A percentile compares a stretch with the other conserved stretches of the same genome.
Conservation (phyloP, 495 filamentous ascomycete species). For the Hypomontagnella submonticulosa region DNA sequence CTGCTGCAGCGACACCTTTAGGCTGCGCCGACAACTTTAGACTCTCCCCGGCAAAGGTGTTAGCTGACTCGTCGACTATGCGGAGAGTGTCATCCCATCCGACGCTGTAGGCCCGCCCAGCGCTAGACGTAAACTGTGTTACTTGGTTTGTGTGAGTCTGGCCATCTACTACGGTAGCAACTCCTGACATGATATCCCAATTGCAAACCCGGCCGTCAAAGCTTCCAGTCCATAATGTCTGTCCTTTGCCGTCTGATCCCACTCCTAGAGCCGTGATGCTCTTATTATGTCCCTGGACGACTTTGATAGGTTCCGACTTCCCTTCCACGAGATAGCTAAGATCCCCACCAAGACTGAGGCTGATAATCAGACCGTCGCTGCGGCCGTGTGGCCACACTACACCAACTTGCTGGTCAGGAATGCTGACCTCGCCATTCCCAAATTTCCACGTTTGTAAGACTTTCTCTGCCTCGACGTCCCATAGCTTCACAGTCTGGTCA, state of each 20-base stretch:
- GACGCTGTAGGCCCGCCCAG: conserved; percentile 78
- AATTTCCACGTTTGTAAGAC: conserved; percentile 84
- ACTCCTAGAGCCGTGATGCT: conserved; percentile 80
- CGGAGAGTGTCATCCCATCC: conserved; percentile 96
- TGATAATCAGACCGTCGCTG: conserved; percentile 87
- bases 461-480: conserved; percentile 85
- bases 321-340: conserved; percentile 87
- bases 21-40: conserved; percentile 63
- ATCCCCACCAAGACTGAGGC: conserved; percentile 85
- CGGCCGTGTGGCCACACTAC: conserved; percentile 90
- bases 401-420: conserved; percentile 91
- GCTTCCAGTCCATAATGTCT: conserved; percentile 86
- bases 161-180: conserved; percentile 76
- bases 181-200: conserved; percentile 80
- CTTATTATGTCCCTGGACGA: conserved; percentile 94
- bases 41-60: conserved; percentile 60
- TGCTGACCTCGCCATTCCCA: conserved; percentile 82
- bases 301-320: conserved; percentile 70
- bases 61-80: conserved; percentile 69
- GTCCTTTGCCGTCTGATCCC: conserved; percentile 56
- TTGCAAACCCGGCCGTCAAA: conserved; percentile 86
- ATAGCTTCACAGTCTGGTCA: conserved; percentile 89
- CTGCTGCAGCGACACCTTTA: conserved; percentile 58
- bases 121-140: conserved; percentile 72
- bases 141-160: conserved; percentile 84